Conservation (phyloP, 306 rosid genomes). For the Urtica urens region DNA sequence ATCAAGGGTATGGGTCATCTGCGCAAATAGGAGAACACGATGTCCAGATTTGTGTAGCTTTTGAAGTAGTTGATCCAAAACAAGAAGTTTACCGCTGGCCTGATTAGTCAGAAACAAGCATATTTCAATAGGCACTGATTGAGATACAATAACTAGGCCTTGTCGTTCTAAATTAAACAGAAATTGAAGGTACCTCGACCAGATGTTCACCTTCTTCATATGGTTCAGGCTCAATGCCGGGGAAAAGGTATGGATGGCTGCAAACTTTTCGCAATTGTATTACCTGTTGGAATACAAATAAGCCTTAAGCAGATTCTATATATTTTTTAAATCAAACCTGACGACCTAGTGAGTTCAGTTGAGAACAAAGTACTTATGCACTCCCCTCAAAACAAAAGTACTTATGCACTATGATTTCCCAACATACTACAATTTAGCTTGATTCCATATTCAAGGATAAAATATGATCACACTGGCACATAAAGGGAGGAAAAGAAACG, state of each 20-base stretch:
- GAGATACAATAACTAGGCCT: constrained; percentile 2
- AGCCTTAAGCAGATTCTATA: too few species aligned
- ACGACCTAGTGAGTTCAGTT: too few species aligned
- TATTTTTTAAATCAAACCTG: too few species aligned
- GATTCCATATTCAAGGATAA: too few species aligned
- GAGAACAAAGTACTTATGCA: too few species aligned
- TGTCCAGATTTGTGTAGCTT: constrained; percentile 65
- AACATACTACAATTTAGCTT: too few species aligned
- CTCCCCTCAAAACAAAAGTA: too few species aligned
- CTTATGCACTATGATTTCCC: too few species aligned
- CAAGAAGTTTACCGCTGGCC: constrained; percentile 88
- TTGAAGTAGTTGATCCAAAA: constrained; percentile 79
- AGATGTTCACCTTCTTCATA: constrained; percentile 96
- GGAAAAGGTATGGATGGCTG: constrained; percentile 94
- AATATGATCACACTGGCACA: neutral
- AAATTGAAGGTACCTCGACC: constrained; percentile 45
- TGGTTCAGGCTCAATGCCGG: constrained; percentile 97
- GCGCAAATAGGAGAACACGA: constrained; percentile 88
- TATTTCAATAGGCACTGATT: constrained; percentile 6
- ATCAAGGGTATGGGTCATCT: constrained; percentile 95
- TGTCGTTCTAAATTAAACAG: neutral
- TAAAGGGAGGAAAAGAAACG: neutral
- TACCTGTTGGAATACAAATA: constrained; percentile 42
- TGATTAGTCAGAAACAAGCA: constrained; percentile 21
- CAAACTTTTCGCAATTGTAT: constrained; percentile 80